Conservation (phyloP, 495 filamentous ascomycete species). For the Penicillium lagena region DNA sequence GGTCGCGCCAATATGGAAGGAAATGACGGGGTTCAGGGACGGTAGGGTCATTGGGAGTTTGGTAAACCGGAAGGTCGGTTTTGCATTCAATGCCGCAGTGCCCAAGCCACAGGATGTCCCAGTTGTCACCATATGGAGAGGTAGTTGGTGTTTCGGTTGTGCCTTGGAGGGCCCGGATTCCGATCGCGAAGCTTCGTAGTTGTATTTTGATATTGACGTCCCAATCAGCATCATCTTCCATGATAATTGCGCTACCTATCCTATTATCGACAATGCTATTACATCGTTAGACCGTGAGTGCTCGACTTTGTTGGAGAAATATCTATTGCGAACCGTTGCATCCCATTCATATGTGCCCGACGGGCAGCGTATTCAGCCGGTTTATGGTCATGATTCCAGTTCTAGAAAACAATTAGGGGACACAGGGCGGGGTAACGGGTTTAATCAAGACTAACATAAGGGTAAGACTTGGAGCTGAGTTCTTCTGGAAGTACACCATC, state of each 20-base stretch:
- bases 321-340: constrained; percentile 15
- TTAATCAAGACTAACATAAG: constrained; percentile 12
- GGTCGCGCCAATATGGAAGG: constrained; percentile 2
- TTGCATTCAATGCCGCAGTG: constrained; percentile 33
- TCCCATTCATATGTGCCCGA: constrained; percentile 25
- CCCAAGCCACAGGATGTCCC: constrained; percentile 51
- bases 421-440: constrained; percentile 2
- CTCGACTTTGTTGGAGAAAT: neutral
- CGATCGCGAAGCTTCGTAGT: constrained; percentile 34
- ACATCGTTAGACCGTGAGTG: neutral
- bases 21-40: constrained; percentile 11
- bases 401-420: constrained; percentile 4
- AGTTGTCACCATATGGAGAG: constrained; percentile 43
- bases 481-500: constrained; percentile 29
- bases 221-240: constrained; percentile 55
- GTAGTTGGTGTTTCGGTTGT: neutral
- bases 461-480: constrained; percentile 13
- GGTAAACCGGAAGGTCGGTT: constrained; percentile 7
- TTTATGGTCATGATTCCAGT: constrained; percentile 13
- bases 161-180: constrained; percentile 7
- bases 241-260: constrained; percentile 39
- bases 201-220: constrained; percentile 43
- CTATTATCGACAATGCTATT: constrained; percentile 32
- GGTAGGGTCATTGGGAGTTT: constrained; percentile 10
- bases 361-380: constrained; percentile 15